Evolutionary conservation across 352 stramenopile species (phyloP).

Genomic region (Phytophthora idaei): DNA sequence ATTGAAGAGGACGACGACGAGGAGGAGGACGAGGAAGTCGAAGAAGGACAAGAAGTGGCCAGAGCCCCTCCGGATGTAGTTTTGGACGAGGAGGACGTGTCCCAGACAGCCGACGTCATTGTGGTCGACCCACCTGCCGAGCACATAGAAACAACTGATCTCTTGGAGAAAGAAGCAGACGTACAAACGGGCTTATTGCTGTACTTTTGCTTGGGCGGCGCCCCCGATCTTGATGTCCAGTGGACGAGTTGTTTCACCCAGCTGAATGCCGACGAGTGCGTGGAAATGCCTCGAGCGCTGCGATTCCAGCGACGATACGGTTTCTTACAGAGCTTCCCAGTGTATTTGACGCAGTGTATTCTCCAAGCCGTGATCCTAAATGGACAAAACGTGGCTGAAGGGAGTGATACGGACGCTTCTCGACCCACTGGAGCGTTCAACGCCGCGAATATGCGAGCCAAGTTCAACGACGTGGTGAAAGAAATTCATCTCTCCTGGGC

Average conservation of each 20-base stretch:
- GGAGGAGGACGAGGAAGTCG: constrained; percentile 31
- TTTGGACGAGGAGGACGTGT: constrained; percentile 42
- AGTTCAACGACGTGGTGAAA: constrained; percentile 38
- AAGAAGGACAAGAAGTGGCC: constrained; percentile 27
- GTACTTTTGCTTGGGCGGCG: constrained; percentile 66
- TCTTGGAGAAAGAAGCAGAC: constrained; percentile 45
- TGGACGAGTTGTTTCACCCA: constrained; percentile 50
- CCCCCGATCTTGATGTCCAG: constrained; percentile 48
- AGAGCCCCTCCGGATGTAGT: constrained; percentile 51
- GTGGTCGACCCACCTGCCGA: constrained; percentile 12
- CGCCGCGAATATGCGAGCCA: constrained; percentile 12
- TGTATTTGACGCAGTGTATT: constrained; percentile 59
- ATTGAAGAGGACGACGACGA: constrained; percentile 72
- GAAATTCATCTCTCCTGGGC: constrained; percentile 42
- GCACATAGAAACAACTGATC: constrained; percentile 28
- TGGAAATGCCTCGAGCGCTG: constrained; percentile 43
- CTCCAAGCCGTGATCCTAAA: constrained; percentile 52
- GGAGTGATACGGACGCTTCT: constrained; percentile 3
- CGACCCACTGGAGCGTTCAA: constrained; percentile 17
- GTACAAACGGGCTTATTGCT: constrained; percentile 55
- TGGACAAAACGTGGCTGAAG: constrained; percentile 21
- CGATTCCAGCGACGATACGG: constrained; percentile 46
- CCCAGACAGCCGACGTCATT: constrained; percentile 14
- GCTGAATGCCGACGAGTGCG: constrained; percentile 45
- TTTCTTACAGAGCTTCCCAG: constrained; percentile 44